Percentiles rank a stretch among this genome's conserved stretches.
Conservation (phyloP, 441 rosid species). For the Biscutella laevigata region DNA sequence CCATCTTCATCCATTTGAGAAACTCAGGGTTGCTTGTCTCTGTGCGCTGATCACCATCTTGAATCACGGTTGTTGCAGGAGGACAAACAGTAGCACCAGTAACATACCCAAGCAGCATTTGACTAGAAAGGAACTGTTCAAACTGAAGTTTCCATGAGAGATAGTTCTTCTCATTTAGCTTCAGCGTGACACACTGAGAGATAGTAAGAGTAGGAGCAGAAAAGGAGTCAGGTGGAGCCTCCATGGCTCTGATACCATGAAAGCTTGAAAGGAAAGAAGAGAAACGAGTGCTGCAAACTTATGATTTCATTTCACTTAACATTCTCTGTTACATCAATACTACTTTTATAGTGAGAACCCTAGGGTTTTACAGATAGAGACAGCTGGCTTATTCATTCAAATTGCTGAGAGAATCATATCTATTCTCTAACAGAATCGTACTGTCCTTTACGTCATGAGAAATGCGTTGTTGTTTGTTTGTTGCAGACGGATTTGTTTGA, state of each 20-base stretch:
- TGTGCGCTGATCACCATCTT: background rate
- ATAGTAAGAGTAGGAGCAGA: background rate
- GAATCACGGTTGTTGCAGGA: background rate
- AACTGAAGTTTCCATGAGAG: background rate
- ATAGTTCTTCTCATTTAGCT: background rate
- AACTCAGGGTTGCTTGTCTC: background rate
- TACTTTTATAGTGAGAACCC: too few species aligned
- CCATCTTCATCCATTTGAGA: background rate
- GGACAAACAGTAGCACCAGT: background rate
- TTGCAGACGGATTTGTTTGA: too few species aligned
- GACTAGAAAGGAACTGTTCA: background rate
- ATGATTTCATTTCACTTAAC: too few species aligned
- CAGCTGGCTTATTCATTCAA: too few species aligned
- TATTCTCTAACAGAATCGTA: too few species aligned
- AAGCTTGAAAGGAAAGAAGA: too few species aligned
- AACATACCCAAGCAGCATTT: background rate
- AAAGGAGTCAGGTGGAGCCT: background rate
- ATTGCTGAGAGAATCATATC: too few species aligned
- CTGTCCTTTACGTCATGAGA: too few species aligned
- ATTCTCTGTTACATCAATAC: too few species aligned
- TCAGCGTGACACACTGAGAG: background rate
- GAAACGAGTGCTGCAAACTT: too few species aligned
- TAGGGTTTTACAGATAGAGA: too few species aligned
- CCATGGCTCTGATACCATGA: background rate
- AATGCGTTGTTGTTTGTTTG: too few species aligned